Evolutionary conservation across 495 filamentous ascomycete genomes (phyloP).

Genomic region (Hyaloscypha variabilis): DNA sequence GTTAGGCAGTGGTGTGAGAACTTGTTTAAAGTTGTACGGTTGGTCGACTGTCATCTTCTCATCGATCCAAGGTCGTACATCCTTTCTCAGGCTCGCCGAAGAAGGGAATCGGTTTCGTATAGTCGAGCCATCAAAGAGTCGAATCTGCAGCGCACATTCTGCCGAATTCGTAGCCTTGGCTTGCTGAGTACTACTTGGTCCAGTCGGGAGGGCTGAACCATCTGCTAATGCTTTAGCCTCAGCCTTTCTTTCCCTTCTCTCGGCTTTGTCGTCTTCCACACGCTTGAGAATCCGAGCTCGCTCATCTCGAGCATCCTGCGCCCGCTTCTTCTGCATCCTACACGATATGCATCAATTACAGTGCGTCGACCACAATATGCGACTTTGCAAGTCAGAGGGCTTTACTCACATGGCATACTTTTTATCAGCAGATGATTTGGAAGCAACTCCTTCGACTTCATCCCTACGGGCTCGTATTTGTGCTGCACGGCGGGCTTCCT

Average conservation of each 20-base stretch:
- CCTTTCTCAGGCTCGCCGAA: constrained; percentile 59
- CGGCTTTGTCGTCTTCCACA: constrained; percentile 70
- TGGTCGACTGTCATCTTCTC: constrained; percentile 37
- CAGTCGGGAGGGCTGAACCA: constrained; percentile 11
- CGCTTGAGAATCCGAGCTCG: constrained; percentile 60
- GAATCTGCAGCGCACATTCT: constrained; percentile 73
- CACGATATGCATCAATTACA: too few species aligned
- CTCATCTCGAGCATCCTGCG: constrained; percentile 60
- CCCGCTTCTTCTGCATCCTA: constrained; percentile 45
- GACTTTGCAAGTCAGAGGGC: too few species aligned
- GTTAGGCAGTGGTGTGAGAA: constrained; percentile 78
- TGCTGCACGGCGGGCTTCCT: constrained; percentile 20
- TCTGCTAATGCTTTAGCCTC: constrained; percentile 19
- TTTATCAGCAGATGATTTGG: constrained; percentile 38
- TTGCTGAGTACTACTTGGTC: constrained; percentile 2
- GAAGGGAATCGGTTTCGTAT: constrained; percentile 72
- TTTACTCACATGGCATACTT: constrained; percentile 41
- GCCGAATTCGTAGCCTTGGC: constrained; percentile 2
- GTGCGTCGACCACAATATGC: too few species aligned
- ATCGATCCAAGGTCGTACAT: constrained; percentile 82
- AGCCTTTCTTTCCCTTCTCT: constrained; percentile 55
- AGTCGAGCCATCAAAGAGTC: constrained; percentile 81
- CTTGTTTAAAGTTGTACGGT: constrained; percentile 83
- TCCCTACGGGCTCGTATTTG: constrained; percentile 20
- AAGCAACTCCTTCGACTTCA: constrained; percentile 30